These are phyloP conservation scores for Ilyonectria mors-panacis DNA, from an alignment of 2,329 filamentous ascomycete genomes.

Conservation along the genomic window DNA sequence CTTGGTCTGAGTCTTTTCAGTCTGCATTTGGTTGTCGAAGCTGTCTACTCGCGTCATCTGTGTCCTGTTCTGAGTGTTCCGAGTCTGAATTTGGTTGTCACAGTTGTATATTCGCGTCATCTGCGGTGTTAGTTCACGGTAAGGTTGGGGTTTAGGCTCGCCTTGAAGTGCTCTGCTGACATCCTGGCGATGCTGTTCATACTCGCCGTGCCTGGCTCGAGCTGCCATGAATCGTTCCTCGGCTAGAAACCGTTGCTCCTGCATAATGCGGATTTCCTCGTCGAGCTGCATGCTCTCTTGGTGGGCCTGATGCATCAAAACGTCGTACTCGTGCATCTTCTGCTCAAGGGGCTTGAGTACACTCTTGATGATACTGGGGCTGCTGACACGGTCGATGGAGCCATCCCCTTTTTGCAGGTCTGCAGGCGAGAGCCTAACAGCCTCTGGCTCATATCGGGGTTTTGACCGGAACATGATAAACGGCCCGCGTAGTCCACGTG, in stretches of 20 bases:
- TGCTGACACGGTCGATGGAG: slow-evolving; percentile 56
- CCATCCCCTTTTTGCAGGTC: neutral
- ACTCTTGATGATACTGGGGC: slow-evolving; percentile 55
- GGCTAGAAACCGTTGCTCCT: slow-evolving; percentile 55
- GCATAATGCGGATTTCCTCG: slow-evolving; percentile 56
- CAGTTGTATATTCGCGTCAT: neutral
- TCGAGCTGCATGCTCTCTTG: slow-evolving; percentile 57
- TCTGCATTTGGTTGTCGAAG: slow-evolving; percentile 11
- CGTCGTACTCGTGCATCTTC: slow-evolving; percentile 58
- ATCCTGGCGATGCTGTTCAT: slow-evolving; percentile 57
- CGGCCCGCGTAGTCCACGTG: neutral
- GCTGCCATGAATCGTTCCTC: slow-evolving; percentile 58
- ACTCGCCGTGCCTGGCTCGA: slow-evolving; percentile 60
- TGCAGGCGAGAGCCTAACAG: neutral
- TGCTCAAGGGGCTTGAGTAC: slow-evolving; percentile 59
- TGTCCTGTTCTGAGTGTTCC: neutral
- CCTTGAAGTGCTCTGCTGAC: slow-evolving; percentile 58
- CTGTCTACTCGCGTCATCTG: neutral
- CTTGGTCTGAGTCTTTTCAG: neutral
- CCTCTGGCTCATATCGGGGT: neutral
- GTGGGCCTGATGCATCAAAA: slow-evolving; percentile 56
- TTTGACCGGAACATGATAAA: neutral
- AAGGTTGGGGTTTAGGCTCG: slow-evolving; percentile 41
- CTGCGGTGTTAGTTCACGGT: neutral
- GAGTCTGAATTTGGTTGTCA: slow-evolving; percentile 7